Evolutionary conservation across 208 protist species (phyloP), one percentile per base, ranked within the genome.

Genomic region (Leishmania martiniquensis): DNA sequence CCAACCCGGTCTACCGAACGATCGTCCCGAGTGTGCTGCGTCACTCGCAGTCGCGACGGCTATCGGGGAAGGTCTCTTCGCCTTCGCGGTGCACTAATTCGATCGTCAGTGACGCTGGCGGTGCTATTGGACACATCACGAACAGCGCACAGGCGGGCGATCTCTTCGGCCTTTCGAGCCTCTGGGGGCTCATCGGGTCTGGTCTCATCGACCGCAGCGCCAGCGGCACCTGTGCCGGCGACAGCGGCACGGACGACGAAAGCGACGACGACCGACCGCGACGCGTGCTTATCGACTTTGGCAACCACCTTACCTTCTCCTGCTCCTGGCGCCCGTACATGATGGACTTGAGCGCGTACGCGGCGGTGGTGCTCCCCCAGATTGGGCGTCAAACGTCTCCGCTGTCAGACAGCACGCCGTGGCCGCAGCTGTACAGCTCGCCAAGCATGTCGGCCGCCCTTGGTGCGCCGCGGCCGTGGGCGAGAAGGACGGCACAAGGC

Each of bases 1-100:
- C 52, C 1, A 78, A 90, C 47, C 89, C 91, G 1, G 87, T 93
- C 59, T 92, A 89, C 47, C 72, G 68, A 29, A 78, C 75, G 20
- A 69, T 71, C n/a, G 68, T 62, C 39, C 45, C 72, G 32, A 76
- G 70, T 52, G n/a, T 51, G 34, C 74, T 73, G 60, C 83, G 75
- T 22, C 75, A 52, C 59, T 79, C 75, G 17, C 80, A 51, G 13
- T 62, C 60, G 54, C 80, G 63, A 39, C 29, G 68, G 72, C 10
- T 68, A 66, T 34, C 73, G 47, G 68, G 76, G 20, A 45, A 51
- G 39, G 62, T 2, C 1, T 6, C 65, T 29, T n/a, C 65, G 39
- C 32, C 6, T 10, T 49, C 25, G 42, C 42, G 9, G 65, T 25
- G 34, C 15, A 67, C 45, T 37, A 45, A 10, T 32, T n/a, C n/a